Evolutionary conservation across 352 stramenopile species (phyloP).

Genomic region (Elongisporangium undulatum): DNA sequence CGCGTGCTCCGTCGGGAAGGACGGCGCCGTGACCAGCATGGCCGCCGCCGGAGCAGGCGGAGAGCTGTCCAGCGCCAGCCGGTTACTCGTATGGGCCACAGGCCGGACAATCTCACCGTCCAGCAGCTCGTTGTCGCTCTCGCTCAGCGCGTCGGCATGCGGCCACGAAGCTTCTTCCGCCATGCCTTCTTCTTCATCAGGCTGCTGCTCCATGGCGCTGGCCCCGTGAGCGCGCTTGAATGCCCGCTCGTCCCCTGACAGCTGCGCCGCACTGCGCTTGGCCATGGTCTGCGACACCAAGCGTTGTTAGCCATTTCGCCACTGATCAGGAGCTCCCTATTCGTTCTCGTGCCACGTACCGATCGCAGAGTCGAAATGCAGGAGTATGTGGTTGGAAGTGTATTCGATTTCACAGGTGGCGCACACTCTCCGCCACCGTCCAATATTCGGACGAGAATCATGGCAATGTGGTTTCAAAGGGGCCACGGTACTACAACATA

Average conservation of each 20-base stretch:
- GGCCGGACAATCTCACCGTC: neutral
- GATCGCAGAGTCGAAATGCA: neutral
- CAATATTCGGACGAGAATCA: neutral
- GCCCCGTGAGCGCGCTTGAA: constrained; percentile 14
- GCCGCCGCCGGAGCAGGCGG: neutral
- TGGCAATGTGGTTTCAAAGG: neutral
- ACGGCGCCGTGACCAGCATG: constrained; percentile 24
- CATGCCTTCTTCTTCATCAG: constrained; percentile 5
- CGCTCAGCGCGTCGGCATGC: neutral
- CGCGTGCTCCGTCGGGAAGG: constrained; percentile 43
- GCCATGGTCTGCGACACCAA: neutral
- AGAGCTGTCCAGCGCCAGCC: neutral
- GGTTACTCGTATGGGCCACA: neutral
- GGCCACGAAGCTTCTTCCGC: neutral
- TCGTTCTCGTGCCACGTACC: neutral
- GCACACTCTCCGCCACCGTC: neutral
- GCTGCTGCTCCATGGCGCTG: constrained; percentile 3
- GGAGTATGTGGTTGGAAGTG: neutral
- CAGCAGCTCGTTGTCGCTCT: neutral
- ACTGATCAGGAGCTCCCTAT: neutral
- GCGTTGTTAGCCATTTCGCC: neutral
- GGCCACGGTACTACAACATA: neutral
- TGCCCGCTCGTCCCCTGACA: constrained; percentile 2
- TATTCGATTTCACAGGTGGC: neutral
- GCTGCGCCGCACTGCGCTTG: neutral